A percentile compares a stretch with the other conserved stretches of the same genome.
phyloP scores from a whole-genome alignment of 1,284 basidiomycete species.

The Cryptococcus deneoformans region DNA sequence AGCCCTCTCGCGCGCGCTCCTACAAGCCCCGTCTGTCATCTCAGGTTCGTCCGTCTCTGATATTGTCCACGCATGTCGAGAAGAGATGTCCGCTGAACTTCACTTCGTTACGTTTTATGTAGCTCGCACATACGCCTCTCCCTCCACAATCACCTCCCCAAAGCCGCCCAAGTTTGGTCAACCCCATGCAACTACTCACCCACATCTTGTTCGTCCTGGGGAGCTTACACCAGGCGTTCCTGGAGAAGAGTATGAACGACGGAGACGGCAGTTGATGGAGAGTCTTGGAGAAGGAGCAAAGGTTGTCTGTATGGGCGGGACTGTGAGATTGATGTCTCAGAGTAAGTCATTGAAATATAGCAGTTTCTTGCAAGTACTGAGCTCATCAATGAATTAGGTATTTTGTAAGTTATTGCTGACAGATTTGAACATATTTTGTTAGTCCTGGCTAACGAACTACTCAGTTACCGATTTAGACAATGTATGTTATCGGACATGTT shows the following conservation, averaged over 20 bases:
- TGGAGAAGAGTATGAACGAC: conserved; percentile 73
- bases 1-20: too few species aligned
- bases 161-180: conserved; percentile 74
- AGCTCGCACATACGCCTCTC: background rate
- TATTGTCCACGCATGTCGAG: too few species aligned
- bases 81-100: too few species aligned
- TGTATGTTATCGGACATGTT: conserved; percentile 20
- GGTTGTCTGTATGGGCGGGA: conserved; percentile 76
- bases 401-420: background rate
- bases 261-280: conserved; percentile 72
- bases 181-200: conserved; percentile 70
- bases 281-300: conserved; percentile 70
- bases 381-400: conserved; percentile 35
- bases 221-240: conserved; percentile 87
- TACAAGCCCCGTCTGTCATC: too few species aligned
- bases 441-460: background rate
- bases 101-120: background rate
- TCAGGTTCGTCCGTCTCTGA: too few species aligned
- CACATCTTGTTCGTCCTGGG: conserved; percentile 65
- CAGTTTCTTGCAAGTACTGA: background rate
- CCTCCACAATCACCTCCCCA: conserved; percentile 2
- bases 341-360: conserved; percentile 56
- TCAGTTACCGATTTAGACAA: conserved; percentile 92
- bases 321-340: conserved; percentile 82
- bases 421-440: background rate